Base-by-base conservation (phyloP, 495 filamentous ascomycete species). In the Podospora comata region DNA sequence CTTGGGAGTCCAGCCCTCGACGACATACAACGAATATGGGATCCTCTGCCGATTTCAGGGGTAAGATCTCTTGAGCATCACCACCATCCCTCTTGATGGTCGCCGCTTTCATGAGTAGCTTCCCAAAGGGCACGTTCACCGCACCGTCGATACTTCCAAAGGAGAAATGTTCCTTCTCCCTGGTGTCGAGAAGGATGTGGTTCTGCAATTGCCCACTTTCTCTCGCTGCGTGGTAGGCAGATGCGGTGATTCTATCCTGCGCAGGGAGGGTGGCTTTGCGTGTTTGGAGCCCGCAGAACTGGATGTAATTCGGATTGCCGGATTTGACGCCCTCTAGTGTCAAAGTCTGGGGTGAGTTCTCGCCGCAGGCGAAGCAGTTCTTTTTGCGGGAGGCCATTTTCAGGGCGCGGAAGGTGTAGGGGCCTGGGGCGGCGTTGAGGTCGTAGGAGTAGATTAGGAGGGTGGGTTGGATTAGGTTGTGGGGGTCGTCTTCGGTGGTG, bases 1-100 rank as follows among this genome's bases (percentile, higher is more conserved):
- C 76, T 75, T 97, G 95, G 0, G 92, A 96, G 75, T 99, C 95
- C 71, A 97, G 92, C 2, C 95, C 95, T 2, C 90, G 84, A 19
- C 92, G 86, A 73, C 95, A 99, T 0, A 99, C 83, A 2, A 96
- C 87, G 73, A 92, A 91, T 11, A 97, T 83, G 0, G 82, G 77
- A 5, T 44, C 44, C 32, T 6, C 67, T 2, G 19, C n/a, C 20
- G 53, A 1, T n/a, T 60, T 48, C 23, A 9, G 15, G 0, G 62
- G 61, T 60, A 68, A 28, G 16, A 69, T 64, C 20, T 72, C 67
- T 11, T 32, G 53, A 1, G 23, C 60, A 3, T 32, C n/a, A 4
- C 53, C 70, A 3, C 67, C 72, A 27, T 75, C 67, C n/a, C 72
- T 39, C 56, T 72, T 73, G 1, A 74, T 48, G 11, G 67, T 57